Evolutionary conservation across 352 stramenopile species (phyloP).

Genomic region (Pythium dissimile): DNA sequence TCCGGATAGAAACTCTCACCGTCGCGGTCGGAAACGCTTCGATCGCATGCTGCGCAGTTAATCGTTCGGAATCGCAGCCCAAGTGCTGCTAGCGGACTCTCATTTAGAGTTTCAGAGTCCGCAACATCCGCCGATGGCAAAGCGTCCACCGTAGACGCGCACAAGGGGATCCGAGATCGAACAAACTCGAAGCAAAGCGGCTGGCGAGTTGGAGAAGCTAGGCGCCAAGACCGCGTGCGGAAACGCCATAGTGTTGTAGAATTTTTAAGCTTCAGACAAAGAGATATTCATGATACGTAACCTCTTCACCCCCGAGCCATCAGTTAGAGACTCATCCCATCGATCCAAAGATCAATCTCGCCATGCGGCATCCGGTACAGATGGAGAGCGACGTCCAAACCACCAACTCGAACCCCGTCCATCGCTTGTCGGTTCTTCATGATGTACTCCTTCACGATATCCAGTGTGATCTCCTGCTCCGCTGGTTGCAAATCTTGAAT

Average conservation of each 20-base stretch:
- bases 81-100: no score
- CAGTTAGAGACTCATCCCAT: constrained; percentile 15
- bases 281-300: constrained; percentile 4
- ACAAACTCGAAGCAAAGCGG: no score
- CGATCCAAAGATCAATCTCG: constrained; percentile 19
- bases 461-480: constrained; percentile 15
- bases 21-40: constrained; percentile 61
- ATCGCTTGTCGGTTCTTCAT: constrained; percentile 7
- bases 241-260: constrained; percentile 24
- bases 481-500: no score
- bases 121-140: neutral
- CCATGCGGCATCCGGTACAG: constrained; percentile 19
- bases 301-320: neutral
- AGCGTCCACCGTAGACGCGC: no score
- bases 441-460: constrained; percentile 16
- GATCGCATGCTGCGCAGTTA: constrained; percentile 49
- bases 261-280: constrained; percentile 23
- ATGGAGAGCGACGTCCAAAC: constrained; percentile 18
- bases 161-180: no score
- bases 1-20: constrained; percentile 62
- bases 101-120: neutral
- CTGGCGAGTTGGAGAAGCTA: neutral
- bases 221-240: neutral
- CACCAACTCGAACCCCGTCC: neutral
- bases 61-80: neutral